Percentiles rank a stretch among this genome's conserved stretches.
phyloP scores from a whole-genome alignment of 306 rosid genomes.

The Pyrus pyrifolia region DNA sequence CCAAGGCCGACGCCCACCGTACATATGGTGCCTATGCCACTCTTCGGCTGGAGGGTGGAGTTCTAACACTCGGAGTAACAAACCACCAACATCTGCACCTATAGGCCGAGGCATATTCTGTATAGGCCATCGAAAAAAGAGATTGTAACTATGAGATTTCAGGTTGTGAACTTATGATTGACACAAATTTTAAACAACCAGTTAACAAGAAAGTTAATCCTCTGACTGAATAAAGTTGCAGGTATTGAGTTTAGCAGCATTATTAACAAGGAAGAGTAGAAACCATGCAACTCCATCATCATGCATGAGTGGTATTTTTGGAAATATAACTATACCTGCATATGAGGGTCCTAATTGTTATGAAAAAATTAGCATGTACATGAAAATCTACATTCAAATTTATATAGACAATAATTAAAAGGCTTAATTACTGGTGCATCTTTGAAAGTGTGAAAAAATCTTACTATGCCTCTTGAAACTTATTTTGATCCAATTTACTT shows the following conservation, averaged over 20 bases:
- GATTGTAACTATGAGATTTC: neutral
- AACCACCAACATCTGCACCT: conserved; percentile 90
- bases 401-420: neutral
- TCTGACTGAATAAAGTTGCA: neutral
- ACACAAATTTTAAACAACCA: neutral
- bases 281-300: neutral
- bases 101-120: conserved; percentile 93
- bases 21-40: conserved; percentile 85
- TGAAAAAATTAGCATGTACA: neutral
- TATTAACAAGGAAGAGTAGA: neutral
- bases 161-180: neutral
- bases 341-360: conserved; percentile 34
- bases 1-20: conserved; percentile 59
- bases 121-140: neutral
- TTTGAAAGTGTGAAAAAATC: too few relatives aligned
- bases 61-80: conserved; percentile 81
- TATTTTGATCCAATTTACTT: too few relatives aligned
- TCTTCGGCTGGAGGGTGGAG: conserved; percentile 93
- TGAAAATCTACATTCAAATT: neutral
- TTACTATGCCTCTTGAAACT: too few relatives aligned
- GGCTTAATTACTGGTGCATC: too few relatives aligned
- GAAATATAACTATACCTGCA: conserved; percentile 55
- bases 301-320: neutral
- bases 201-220: neutral
- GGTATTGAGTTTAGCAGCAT: too few relatives aligned